These are phyloP conservation scores for Liriodendron chinense DNA, from an alignment of 164 flowering plant species.

Conservation along the genomic window DNA sequence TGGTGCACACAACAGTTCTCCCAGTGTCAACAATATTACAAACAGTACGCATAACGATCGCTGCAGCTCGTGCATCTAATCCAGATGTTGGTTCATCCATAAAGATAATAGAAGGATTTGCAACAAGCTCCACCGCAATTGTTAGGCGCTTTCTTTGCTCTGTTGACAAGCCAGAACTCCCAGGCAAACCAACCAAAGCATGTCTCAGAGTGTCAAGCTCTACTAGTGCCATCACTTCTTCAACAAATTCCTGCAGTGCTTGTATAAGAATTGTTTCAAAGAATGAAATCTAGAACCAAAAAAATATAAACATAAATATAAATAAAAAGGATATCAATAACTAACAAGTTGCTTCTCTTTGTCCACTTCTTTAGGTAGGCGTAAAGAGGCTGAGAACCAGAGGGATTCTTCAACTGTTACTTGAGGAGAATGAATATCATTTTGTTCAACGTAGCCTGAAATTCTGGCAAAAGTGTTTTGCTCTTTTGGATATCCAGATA, in stretches of 20 bases:
- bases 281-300: not conserved
- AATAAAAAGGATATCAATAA: not conserved
- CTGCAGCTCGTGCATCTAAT: constrained; percentile 96
- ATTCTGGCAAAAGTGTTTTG: constrained; percentile 94
- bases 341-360: constrained; percentile 53
- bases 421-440: constrained; percentile 93
- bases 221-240: constrained; percentile 82
- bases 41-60: constrained; percentile 94
- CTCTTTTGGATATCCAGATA: constrained; percentile 84
- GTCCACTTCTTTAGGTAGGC: constrained; percentile 73
- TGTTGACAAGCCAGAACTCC: constrained; percentile 78
- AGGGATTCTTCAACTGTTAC: constrained; percentile 86
- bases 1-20: constrained; percentile 95
- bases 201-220: constrained; percentile 71
- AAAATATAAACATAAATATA: constrained; percentile 2
- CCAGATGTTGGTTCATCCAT: constrained; percentile 99
- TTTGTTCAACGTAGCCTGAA: constrained; percentile 94
- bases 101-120: constrained; percentile 92
- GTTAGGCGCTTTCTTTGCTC: constrained; percentile 95
- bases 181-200: constrained; percentile 91
- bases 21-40: constrained; percentile 96
- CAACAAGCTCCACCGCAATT: constrained; percentile 95
- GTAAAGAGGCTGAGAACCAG: constrained; percentile 69
- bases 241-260: constrained; percentile 75
- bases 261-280: constrained; percentile 4